Base-by-base conservation (phyloP, 164 flowering plant species). In the Vitis riparia region DNA sequence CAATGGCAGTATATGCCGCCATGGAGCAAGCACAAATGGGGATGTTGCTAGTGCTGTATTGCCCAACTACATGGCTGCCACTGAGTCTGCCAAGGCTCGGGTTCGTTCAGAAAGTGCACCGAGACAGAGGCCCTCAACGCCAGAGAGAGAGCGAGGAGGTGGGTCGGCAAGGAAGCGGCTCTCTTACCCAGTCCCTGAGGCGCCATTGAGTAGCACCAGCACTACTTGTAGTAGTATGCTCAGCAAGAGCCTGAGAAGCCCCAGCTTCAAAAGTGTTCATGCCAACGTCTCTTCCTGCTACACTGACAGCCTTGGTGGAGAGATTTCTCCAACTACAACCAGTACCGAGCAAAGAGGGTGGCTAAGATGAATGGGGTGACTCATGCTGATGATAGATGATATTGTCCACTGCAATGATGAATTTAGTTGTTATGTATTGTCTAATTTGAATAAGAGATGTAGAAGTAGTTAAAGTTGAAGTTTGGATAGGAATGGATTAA, bases 41-140 rank as follows among this genome's bases (percentile, higher is more conserved):
- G 27, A 23, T 23, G 27, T 23, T 8, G 56, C 5, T 30, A 58
- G 48, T 37, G 27, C 68, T 19, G 11, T 59, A 5, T 11, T 73
- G 68, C 89, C 89, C 0, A 86, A 79, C 51, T 86, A 86, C 74
- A 84, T 86, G 89, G 80, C 82, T 14, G 81, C 82, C 23, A 86
- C 89, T 0, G 83, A 70, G 74, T 82, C 87, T 0, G 80, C 89
- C 15, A 84, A 78, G 75, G 89, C 89, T 48, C 65, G 76, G 52
- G 67, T 71, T 3, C 71, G 89, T 62, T 76, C 86, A 1, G 78
- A 70, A 19, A 86, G 86, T 63, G 69, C 81, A 19, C 89, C 85
- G 4, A 81, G 87, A 57, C 79, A 77, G 55, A 82, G 82, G 60
- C 75, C 80, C 16, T 69, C 80, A 12, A 78, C 81, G 14, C 80